Evolutionary conservation across 1,284 basidiomycete genomes (phyloP).

Genomic region (Clitocybe nebularis): DNA sequence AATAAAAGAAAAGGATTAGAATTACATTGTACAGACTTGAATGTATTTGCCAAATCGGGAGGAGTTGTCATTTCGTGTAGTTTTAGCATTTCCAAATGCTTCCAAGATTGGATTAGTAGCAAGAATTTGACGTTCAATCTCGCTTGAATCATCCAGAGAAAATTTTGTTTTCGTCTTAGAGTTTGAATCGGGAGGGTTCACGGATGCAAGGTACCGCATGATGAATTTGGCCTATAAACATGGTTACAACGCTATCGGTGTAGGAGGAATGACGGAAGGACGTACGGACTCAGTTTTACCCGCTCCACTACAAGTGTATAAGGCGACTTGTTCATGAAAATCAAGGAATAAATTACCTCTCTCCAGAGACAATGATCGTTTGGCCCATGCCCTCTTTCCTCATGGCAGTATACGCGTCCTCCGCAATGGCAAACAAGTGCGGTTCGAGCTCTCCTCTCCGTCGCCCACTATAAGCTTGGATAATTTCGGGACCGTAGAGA

Average conservation of each 20-base stretch:
- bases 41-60: conserved; percentile 99
- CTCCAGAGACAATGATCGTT: conserved; percentile 98
- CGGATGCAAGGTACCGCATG: conserved; percentile 98
- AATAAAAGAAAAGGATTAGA: background rate
- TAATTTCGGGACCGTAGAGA: conserved; percentile 93
- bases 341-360: conserved; percentile 58
- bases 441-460: conserved; percentile 95
- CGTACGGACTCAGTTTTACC: conserved; percentile 97
- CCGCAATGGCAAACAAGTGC: conserved; percentile 97
- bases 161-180: conserved; percentile 66
- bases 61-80: conserved; percentile 98
- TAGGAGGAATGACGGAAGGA: conserved; percentile 4
- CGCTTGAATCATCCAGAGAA: conserved; percentile 80
- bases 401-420: conserved; percentile 99
- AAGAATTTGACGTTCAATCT: conserved; percentile 95
- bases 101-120: conserved; percentile 99
- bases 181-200: conserved; percentile 78
- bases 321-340: background rate
- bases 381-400: conserved; percentile 92
- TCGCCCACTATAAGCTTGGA: conserved; percentile 94
- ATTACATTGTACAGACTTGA: conserved; percentile 56
- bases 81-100: conserved; percentile 99
- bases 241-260: conserved; percentile 7
- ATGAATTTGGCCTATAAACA: conserved; percentile 88
- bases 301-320: conserved; percentile 68